Conservation (phyloP, 495 filamentous ascomycete species). For the Bathelium albidoporum region DNA sequence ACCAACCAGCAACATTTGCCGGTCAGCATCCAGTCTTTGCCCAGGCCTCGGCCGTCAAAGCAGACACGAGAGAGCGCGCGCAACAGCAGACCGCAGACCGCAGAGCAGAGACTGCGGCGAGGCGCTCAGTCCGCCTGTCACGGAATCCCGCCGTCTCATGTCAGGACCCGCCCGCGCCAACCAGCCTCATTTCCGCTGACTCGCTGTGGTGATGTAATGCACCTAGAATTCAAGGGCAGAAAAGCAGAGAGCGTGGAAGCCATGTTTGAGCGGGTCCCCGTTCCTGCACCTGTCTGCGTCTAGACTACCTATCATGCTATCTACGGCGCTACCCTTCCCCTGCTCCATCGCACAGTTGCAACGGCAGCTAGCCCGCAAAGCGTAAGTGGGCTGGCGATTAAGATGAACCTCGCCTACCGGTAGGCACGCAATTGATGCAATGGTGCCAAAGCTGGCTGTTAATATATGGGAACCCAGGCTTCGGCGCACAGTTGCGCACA, state of each 20-base stretch:
- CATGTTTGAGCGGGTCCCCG: neutral
- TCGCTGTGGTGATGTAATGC: neutral
- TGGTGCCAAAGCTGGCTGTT: neutral
- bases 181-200: neutral
- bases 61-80: no score
- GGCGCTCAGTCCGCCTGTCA: neutral
- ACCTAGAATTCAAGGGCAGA: constrained; percentile 1
- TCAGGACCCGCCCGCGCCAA: neutral
- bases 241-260: neutral
- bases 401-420: neutral
- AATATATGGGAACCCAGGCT: neutral
- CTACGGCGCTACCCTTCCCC: neutral
- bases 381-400: neutral
- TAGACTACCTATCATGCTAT: neutral
- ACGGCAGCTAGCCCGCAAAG: neutral
- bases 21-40: neutral
- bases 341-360: neutral
- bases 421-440: neutral
- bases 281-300: neutral
- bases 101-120: neutral
- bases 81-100: no score
- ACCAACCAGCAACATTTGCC: neutral
- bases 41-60: no score
- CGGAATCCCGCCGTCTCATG: neutral
- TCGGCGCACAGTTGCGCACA: neutral